A percentile compares a stretch with the other conserved stretches of the same genome.
Evolutionary conservation across 352 stramenopile genomes (phyloP).

Genomic region (Phytophthora pinifolia): DNA sequence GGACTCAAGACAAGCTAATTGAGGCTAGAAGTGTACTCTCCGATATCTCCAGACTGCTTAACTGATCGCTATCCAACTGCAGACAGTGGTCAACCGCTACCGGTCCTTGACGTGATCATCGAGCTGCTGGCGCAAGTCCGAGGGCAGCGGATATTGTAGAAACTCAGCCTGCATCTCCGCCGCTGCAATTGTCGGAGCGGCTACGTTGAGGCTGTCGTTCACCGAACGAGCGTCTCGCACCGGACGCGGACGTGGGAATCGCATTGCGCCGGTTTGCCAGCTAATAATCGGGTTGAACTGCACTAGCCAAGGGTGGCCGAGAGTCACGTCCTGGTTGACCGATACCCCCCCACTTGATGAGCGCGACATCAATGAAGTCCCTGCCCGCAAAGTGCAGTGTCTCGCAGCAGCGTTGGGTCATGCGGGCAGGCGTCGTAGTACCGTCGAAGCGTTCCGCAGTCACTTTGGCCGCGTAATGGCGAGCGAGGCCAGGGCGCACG

Average conservation of each 20-base stretch:
- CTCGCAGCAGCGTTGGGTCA: not conserved
- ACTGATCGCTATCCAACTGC: too few relatives aligned
- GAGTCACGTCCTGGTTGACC: not conserved
- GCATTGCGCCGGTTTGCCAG: not conserved
- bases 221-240: not conserved
- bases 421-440: not conserved
- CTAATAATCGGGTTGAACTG: constrained; percentile 1
- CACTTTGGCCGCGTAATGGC: constrained; percentile 2
- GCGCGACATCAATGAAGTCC: not conserved
- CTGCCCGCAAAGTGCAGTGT: not conserved
- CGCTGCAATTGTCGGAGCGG: not conserved
- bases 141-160: constrained; percentile 2
- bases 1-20: too few relatives aligned
- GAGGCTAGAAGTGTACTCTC: too few relatives aligned
- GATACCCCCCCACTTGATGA: constrained; percentile 5
- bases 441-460: constrained; percentile 2
- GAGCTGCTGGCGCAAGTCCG: not conserved
- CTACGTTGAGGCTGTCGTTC: too few relatives aligned
- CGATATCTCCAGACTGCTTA: too few relatives aligned
- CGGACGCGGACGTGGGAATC: not conserved
- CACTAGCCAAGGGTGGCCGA: not conserved
- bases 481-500: constrained; percentile 3
- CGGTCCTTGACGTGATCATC: not conserved
- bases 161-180: not conserved
- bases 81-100: too few relatives aligned